These are phyloP conservation scores for Meyerozyma smithsonii DNA, from an alignment of 1,139 yeast genomes.

Conservation along the genomic window DNA sequence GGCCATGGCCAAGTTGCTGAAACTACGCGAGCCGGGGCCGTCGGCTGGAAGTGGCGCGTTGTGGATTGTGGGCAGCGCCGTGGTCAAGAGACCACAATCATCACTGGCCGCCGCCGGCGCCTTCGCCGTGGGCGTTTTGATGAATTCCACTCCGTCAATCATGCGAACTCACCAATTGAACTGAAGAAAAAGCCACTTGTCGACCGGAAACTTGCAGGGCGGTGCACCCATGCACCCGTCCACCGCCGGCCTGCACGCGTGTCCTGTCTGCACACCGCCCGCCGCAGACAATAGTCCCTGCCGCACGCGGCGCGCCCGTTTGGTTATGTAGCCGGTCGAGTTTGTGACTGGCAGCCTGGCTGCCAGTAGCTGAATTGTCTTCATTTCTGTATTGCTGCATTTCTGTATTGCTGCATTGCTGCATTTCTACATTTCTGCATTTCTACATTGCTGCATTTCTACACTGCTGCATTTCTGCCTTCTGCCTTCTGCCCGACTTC, in stretches of 20 bases:
- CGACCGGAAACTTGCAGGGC: not conserved
- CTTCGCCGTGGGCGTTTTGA: constrained; percentile 55
- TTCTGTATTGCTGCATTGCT: too few species aligned
- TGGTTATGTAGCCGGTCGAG: too few species aligned
- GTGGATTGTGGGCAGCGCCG: constrained; percentile 67
- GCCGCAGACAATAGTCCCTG: too few species aligned
- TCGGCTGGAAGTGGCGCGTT: constrained; percentile 91
- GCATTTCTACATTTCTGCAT: too few species aligned
- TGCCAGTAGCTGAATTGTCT: too few species aligned
- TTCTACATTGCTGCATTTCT: too few species aligned
- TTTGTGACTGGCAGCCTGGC: too few species aligned
- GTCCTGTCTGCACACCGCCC: too few species aligned
- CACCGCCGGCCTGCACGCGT: not conserved
- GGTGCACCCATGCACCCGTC: not conserved
- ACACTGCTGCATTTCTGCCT: not conserved
- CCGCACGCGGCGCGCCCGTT: too few species aligned
- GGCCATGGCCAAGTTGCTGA: constrained; percentile 58
- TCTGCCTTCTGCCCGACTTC: not conserved
- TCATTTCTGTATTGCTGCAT: too few species aligned
- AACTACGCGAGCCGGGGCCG: constrained; percentile 80
- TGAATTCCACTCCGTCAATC: constrained; percentile 46
- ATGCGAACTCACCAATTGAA: constrained; percentile 11
- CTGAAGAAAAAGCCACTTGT: not conserved
- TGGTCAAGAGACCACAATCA: constrained; percentile 57
- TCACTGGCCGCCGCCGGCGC: constrained; percentile 47